Conservation (phyloP, 805 yeast genomes). For the Nakazawaea peltata region DNA sequence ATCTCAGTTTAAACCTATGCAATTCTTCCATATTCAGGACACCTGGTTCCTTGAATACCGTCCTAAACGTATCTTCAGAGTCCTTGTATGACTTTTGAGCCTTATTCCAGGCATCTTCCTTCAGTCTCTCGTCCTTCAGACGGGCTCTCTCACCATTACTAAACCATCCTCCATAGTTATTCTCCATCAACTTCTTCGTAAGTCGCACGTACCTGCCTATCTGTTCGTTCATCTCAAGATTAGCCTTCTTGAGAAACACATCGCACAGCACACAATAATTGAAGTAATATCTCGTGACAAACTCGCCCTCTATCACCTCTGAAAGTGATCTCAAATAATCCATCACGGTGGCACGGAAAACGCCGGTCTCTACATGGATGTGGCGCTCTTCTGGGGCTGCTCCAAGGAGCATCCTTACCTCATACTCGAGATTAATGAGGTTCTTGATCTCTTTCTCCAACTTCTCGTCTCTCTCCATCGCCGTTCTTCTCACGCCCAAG, state of each 20-base stretch:
- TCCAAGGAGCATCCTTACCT: too few species aligned
- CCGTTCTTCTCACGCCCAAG: too few species aligned
- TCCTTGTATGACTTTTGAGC: background rate
- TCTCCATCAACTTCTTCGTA: background rate
- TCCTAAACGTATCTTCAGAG: constrained; percentile 4
- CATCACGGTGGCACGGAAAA: too few species aligned
- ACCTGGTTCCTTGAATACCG: constrained; percentile 3
- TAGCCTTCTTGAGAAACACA: constrained; percentile 2
- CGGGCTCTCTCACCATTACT: background rate
- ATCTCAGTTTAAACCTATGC: too few species aligned
- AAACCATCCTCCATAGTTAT: background rate
- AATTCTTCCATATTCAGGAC: background rate
- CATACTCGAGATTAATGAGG: too few species aligned
- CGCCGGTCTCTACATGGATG: too few species aligned
- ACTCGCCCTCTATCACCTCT: constrained; percentile 2
- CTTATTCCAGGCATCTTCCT: background rate
- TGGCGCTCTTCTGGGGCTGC: too few species aligned
- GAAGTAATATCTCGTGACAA: constrained; percentile 3
- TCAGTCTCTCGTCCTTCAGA: too few species aligned
- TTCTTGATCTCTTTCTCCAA: too few species aligned
- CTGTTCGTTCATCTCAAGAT: constrained; percentile 2
- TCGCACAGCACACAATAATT: constrained; percentile 4
- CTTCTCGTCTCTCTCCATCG: too few species aligned
- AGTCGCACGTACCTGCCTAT: constrained; percentile 7
- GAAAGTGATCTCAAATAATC: too few species aligned